Base-by-base conservation (phyloP, 306 rosid species). In the Glycine soja region DNA sequence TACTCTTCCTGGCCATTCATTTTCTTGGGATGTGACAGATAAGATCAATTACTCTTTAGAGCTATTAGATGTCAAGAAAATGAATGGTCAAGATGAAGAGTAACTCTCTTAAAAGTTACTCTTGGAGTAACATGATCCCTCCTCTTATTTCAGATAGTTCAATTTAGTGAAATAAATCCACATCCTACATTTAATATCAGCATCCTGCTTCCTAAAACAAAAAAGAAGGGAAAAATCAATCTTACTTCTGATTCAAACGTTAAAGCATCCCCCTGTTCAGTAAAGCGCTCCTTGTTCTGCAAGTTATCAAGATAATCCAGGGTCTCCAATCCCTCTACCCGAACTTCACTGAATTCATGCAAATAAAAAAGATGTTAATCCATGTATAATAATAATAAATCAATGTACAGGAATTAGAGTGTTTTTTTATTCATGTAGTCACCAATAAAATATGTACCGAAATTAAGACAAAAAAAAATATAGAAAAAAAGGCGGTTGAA, bases 321-420 rank as follows among this genome's bases (percentile, higher is more conserved):
- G 24, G 98, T 95, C 92, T 93, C 99, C 82, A 95, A 83, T 65
- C 98, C 99, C 91, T 95, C 98, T 52, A 95, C 96, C 78, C 97
- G 93, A 85, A 95, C 99, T 90, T 93, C 98, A 86, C 99, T 95
- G 97, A 72, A 88, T 63, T 83, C 63, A 83, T 34, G 78, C 80
- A 90, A 87, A 73, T 72, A 73, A 43, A 48, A 34, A 30, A 82
- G 70, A 73, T 58, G 63, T 81, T 70, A 57, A 72, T 70, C 40
- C 40, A 2, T 36, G 40, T 36, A 36, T 36, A 3, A 36, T 36
- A 36, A 36, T 36, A 3, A 36, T 36, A 24, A 48, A 72, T 5
- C 59, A 19, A 70, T n/a, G 14, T 51, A 11, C 8, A 46, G 64
- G 43, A 74, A 69, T 36, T 36, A 19, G 30, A 24, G 2, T 24